Percentiles rank a stretch among this genome's conserved stretches.
Conservation (phyloP, 83 land plant species). For the Diphasiastrum complanatum region DNA sequence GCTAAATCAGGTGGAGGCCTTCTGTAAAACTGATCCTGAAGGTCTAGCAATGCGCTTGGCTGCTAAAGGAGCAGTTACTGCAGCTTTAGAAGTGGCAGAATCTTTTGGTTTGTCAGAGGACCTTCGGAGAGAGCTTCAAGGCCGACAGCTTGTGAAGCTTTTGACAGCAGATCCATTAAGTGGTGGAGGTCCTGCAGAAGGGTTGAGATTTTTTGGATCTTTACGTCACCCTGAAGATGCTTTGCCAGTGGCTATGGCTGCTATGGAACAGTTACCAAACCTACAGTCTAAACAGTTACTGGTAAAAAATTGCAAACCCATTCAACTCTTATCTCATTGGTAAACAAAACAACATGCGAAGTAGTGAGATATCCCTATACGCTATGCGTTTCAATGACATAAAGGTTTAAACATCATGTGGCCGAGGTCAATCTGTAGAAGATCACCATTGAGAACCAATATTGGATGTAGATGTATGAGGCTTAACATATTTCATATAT, state of each 20-base stretch:
- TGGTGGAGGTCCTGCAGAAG: conserved; percentile 99
- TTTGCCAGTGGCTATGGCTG: conserved; percentile 94
- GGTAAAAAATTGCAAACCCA: conserved; percentile 34
- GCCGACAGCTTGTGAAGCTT: conserved; percentile 91
- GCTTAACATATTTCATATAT: too few relatives aligned
- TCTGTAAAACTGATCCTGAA: conserved; percentile 91
- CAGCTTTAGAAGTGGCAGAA: conserved; percentile 97
- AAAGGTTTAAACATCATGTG: too few relatives aligned
- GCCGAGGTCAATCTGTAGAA: too few relatives aligned
- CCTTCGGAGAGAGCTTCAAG: conserved; percentile 86
- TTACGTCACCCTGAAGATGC: conserved; percentile 83
- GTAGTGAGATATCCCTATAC: too few relatives aligned
- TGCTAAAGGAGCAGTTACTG: conserved; percentile 92
- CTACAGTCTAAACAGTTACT: conserved; percentile 89
- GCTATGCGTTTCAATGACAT: too few relatives aligned
- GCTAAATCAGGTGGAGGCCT: conserved; percentile 68
- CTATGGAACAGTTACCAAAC: conserved; percentile 89
- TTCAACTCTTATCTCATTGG: neutral
- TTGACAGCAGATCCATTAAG: conserved; percentile 83
- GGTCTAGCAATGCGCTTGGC: conserved; percentile 93
- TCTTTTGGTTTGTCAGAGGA: conserved; percentile 71
- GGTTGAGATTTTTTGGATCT: conserved; percentile 86
- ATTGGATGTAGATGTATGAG: too few relatives aligned
- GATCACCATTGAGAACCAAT: too few relatives aligned
- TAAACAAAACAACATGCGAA: too few relatives aligned